Evolutionary conservation across 2,329 filamentous ascomycete species (phyloP).

Genomic region (Colletotrichum lentis): DNA sequence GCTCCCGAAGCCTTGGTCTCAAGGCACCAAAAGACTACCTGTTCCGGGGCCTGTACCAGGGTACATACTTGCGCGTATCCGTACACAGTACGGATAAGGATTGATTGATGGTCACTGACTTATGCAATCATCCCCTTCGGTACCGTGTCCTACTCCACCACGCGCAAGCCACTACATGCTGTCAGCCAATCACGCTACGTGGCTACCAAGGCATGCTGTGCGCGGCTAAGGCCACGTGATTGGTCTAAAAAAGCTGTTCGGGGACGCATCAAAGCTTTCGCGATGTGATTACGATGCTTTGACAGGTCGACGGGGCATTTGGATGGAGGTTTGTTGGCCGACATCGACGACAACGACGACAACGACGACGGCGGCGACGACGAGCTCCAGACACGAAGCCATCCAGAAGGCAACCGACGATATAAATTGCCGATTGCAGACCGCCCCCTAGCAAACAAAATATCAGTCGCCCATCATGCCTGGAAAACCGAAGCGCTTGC

Average conservation of each 20-base stretch:
- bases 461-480: constrained; percentile 50
- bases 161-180: not conserved
- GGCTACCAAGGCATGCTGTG: rapidly evolving
- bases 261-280: constrained; percentile 24
- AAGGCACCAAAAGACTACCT: too few species aligned
- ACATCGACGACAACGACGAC: not conserved
- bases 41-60: too few species aligned
- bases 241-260: constrained; percentile 8
- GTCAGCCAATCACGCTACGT: constrained; percentile 6
- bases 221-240: constrained; percentile 28
- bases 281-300: constrained; percentile 8
- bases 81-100: too few species aligned
- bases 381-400: not conserved
- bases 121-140: too few species aligned
- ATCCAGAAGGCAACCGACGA: not conserved
- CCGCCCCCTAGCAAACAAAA: not conserved
- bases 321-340: not conserved
- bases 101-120: too few species aligned
- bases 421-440: too few species aligned
- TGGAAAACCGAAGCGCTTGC: constrained; percentile 64
- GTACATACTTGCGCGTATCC: too few species aligned
- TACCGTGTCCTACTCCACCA: constrained; percentile 1
- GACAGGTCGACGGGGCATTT: not conserved
- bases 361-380: constrained; percentile 3
- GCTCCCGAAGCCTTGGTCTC: constrained; percentile 15